phyloP scores from a whole-genome alignment of 1,139 yeast species.

The Geotrichum histeridarum region DNA sequence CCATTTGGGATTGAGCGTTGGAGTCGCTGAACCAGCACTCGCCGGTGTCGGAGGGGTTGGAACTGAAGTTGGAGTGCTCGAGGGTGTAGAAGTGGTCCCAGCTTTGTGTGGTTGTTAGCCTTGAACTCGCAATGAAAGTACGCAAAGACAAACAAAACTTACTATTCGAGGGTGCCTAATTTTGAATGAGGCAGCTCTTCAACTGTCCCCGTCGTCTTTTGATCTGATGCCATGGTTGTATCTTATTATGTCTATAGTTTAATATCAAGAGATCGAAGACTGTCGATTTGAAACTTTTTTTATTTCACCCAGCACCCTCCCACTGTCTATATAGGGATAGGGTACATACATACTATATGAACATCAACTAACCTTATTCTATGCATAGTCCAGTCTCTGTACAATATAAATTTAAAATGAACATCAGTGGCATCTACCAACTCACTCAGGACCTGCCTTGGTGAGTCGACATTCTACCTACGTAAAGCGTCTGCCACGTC shows the following conservation, averaged over 20 bases:
- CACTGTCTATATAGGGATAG: too few relatives aligned
- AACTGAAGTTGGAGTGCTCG: slow-evolving; percentile 65
- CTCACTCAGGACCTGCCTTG: too few relatives aligned
- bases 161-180: slow-evolving; percentile 74
- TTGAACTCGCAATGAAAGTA: neutral
- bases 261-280: neutral
- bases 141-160: slow-evolving; percentile 31
- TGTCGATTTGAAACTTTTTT: neutral
- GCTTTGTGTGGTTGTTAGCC: slow-evolving; percentile 19
- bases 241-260: neutral
- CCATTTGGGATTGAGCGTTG: slow-evolving; percentile 80
- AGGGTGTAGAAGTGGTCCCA: slow-evolving; percentile 84
- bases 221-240: neutral
- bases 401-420: too few relatives aligned
- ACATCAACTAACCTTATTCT: too few relatives aligned
- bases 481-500: too few relatives aligned
- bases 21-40: slow-evolving; percentile 96
- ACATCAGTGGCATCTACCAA: too few relatives aligned
- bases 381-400: too few relatives aligned
- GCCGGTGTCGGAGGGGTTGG: slow-evolving; percentile 79
- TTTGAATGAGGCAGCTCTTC: slow-evolving; percentile 55
- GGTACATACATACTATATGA: too few relatives aligned
- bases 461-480: too few relatives aligned
- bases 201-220: slow-evolving; percentile 8
- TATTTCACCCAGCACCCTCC: too few relatives aligned